These are phyloP conservation scores for Cladosporium cucumerinum DNA, from an alignment of 2,329 filamentous ascomycete species.

Conservation along the genomic window DNA sequence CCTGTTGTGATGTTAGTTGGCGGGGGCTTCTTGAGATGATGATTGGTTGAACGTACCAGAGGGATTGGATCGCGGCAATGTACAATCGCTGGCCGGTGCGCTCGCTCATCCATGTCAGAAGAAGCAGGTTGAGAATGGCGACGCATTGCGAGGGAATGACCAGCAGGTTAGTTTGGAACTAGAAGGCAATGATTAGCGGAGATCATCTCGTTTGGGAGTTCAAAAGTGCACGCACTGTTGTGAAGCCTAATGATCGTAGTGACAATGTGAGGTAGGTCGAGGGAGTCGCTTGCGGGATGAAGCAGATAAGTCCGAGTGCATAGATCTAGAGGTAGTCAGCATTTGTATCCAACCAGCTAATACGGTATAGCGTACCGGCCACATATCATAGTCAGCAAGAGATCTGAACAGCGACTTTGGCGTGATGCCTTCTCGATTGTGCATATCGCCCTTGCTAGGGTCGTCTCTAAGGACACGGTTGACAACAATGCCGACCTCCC, in stretches of 20 bases:
- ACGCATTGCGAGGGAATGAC: constrained; percentile 50
- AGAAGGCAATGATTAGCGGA: constrained; percentile 24
- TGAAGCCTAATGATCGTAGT: constrained; percentile 25
- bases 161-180: constrained; percentile 61
- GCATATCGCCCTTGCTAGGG: constrained; percentile 54
- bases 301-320: constrained; percentile 27
- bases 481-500: constrained; percentile 64
- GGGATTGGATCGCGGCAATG: constrained; percentile 39
- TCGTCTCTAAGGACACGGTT: constrained; percentile 61
- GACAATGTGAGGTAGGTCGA: constrained; percentile 56
- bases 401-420: constrained; percentile 34
- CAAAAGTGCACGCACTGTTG: neutral
- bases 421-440: constrained; percentile 58
- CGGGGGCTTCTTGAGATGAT: constrained; percentile 23
- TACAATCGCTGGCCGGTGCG: constrained; percentile 53
- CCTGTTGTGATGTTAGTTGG: constrained; percentile 24
- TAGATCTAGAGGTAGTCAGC: constrained; percentile 15
- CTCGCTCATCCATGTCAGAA: constrained; percentile 50
- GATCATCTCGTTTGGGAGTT: rapidly evolving
- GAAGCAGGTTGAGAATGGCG: constrained; percentile 43
- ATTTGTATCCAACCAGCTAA: neutral
- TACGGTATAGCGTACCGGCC: constrained; percentile 19
- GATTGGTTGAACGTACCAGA: constrained; percentile 35
- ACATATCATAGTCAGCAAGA: constrained; percentile 42
- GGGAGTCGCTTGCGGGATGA: constrained; percentile 52